Conservation (phyloP, 805 yeast genomes). For the Candida odintsovae region DNA sequence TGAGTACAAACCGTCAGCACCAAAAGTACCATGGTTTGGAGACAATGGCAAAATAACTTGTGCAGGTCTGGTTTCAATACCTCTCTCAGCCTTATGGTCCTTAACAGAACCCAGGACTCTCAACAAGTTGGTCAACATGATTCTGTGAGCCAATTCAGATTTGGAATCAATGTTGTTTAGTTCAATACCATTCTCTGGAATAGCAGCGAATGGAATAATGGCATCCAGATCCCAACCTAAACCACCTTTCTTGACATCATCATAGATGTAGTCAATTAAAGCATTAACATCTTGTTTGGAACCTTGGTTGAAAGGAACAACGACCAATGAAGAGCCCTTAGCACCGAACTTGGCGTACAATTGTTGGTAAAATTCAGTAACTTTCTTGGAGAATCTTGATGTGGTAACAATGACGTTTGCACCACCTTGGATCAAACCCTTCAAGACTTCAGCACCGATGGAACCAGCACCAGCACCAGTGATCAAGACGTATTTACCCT, state of each 20-base stretch:
- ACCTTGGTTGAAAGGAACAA: slow-evolving; percentile 99
- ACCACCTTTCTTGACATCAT: slow-evolving; percentile 78
- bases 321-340: slow-evolving; percentile 83
- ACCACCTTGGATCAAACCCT: slow-evolving; percentile 95
- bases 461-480: slow-evolving; percentile 99
- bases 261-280: slow-evolving; percentile 79
- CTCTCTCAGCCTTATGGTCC: slow-evolving; percentile 68
- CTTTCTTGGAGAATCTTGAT: slow-evolving; percentile 88
- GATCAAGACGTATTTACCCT: slow-evolving; percentile 80
- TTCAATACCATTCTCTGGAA: slow-evolving; percentile 98
- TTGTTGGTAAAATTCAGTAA: slow-evolving; percentile 92
- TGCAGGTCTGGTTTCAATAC: slow-evolving; percentile 93
- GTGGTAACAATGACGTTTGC: slow-evolving; percentile 96
- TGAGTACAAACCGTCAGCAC: slow-evolving; percentile 96
- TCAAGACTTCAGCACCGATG: slow-evolving; percentile 94
- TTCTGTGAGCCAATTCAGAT: slow-evolving; percentile 97
- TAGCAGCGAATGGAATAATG: slow-evolving; percentile 96
- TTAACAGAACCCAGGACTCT: slow-evolving; percentile 90
- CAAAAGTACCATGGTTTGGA: slow-evolving; percentile 98
- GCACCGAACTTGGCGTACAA: slow-evolving; percentile 93
- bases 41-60: slow-evolving; percentile 95
- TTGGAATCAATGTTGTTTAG: slow-evolving; percentile 87
- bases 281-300: slow-evolving; percentile 90
- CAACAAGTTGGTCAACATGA: slow-evolving; percentile 93
- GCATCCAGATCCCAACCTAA: slow-evolving; percentile 97